A percentile compares a stretch with the other conserved stretches of the same genome.
These are phyloP conservation scores for Hericium alpestre DNA, from an alignment of 768 basidiomycete genomes.

Conservation along the genomic window DNA sequence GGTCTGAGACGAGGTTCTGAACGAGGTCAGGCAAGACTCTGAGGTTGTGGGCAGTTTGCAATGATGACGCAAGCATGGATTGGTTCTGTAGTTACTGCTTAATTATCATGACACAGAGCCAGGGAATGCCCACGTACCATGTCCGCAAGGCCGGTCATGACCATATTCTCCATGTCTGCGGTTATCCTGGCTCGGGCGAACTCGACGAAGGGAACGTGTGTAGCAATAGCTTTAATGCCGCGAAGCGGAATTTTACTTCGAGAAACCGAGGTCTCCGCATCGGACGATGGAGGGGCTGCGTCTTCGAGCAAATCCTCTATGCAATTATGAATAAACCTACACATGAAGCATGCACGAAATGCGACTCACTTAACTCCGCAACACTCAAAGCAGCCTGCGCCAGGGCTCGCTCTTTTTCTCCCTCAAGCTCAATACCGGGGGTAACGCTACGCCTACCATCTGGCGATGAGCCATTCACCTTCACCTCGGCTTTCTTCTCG, in stretches of 20 bases:
- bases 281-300: not conserved
- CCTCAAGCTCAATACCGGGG: slow-evolving; percentile 36
- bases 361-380: slow-evolving; percentile 70
- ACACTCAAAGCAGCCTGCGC: slow-evolving; percentile 93
- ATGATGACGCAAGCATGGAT: slow-evolving; percentile 79
- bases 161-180: slow-evolving; percentile 86
- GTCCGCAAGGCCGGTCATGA: slow-evolving; percentile 64
- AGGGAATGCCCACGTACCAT: slow-evolving; percentile 41
- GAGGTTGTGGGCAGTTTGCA: slow-evolving; percentile 94
- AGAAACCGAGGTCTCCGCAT: not conserved
- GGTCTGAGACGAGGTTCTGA: slow-evolving; percentile 62
- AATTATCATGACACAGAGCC: slow-evolving; percentile 1
- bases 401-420: slow-evolving; percentile 78
- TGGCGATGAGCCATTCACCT: slow-evolving; percentile 4
- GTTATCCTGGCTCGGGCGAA: slow-evolving; percentile 61
- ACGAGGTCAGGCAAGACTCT: slow-evolving; percentile 77
- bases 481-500: slow-evolving; percentile 7
- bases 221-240: slow-evolving; percentile 62
- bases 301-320: slow-evolving; percentile 9
- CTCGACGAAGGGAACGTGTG: slow-evolving; percentile 63
- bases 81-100: slow-evolving; percentile 51
- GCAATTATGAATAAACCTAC: not conserved
- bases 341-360: not conserved
- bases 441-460: slow-evolving; percentile 9
- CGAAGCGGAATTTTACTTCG: slow-evolving; percentile 38